A percentile compares a stretch with the other conserved stretches of the same genome.
phyloP scores from a whole-genome alignment of 495 filamentous ascomycete genomes.

The Penicillium salamii region DNA sequence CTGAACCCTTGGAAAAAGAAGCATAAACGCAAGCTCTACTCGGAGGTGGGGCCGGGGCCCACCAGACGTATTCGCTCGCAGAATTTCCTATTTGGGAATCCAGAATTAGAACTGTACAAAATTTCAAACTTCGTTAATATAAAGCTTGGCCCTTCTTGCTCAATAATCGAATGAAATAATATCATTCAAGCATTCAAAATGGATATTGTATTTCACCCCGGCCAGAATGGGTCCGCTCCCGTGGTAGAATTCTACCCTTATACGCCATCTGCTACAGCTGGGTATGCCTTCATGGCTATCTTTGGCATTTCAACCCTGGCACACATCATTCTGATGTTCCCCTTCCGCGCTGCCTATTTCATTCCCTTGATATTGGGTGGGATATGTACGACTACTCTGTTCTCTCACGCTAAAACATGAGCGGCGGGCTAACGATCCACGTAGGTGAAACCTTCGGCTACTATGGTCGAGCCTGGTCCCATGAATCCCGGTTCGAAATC shows the following conservation, averaged over 20 bases:
- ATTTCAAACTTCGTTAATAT: conserved; percentile 6
- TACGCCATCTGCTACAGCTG: conserved; percentile 44
- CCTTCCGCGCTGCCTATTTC: conserved; percentile 50
- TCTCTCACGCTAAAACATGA: not conserved
- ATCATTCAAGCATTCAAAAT: conserved; percentile 14
- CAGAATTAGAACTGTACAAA: conserved; percentile 1
- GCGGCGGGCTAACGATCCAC: not conserved
- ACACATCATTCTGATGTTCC: conserved; percentile 43
- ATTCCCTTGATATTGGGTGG: conserved; percentile 56
- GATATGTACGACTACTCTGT: conserved; percentile 50
- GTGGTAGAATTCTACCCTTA: conserved; percentile 48
- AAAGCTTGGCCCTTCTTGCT: conserved; percentile 6
- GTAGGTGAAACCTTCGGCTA: conserved; percentile 48
- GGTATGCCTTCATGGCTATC: conserved; percentile 45
- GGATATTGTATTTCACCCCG: conserved; percentile 34
- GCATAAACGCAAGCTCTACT: not conserved
- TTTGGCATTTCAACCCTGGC: conserved; percentile 40
- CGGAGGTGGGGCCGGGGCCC: not conserved
- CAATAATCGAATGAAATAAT: not conserved
- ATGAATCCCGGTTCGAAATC: conserved; percentile 23
- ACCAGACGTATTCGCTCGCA: conserved; percentile 29
- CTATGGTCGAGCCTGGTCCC: conserved; percentile 43
- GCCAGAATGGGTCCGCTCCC: conserved; percentile 30
- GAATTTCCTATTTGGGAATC: conserved; percentile 25
- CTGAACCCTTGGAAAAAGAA: conserved; percentile 1